A percentile compares a stretch with the other conserved stretches of the same genome.
Conservation (phyloP, 2,329 filamentous ascomycete species). For the Elsinoe ampelina region DNA sequence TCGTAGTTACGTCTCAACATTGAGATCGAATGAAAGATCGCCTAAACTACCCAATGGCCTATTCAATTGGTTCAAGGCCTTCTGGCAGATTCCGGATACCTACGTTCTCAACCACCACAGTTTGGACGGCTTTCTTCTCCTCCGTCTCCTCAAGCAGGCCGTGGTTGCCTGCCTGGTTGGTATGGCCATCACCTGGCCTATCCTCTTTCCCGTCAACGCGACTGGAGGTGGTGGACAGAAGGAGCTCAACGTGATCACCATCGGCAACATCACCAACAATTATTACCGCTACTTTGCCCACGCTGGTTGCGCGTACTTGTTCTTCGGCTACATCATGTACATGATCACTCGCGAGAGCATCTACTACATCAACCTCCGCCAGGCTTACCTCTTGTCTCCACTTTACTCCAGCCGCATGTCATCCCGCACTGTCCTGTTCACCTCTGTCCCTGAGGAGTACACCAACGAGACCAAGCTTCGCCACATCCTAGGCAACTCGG, state of each 20-base stretch:
- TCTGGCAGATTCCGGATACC: conserved; percentile 54
- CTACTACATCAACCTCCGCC: conserved; percentile 84
- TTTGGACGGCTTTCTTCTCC: conserved; percentile 81
- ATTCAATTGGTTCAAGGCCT: conserved; percentile 37
- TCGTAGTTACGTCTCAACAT: conserved; percentile 36
- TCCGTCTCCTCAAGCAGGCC: conserved; percentile 76
- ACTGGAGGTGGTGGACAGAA: conserved; percentile 59
- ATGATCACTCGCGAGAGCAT: conserved; percentile 80
- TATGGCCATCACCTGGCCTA: conserved; percentile 73
- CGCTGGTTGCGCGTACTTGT: conserved; percentile 69
- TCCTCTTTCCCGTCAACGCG: conserved; percentile 80
- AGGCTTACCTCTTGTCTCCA: conserved; percentile 82
- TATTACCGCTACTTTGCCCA: conserved; percentile 71
- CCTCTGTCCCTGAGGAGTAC: conserved; percentile 70
- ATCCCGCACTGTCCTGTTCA: conserved; percentile 81
- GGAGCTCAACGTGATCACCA: conserved; percentile 69
- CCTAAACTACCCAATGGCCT: conserved; percentile 28
- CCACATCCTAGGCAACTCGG: conserved; percentile 62
- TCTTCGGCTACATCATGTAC: conserved; percentile 69
- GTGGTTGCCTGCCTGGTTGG: conserved; percentile 75
- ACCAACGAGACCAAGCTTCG: conserved; percentile 67
- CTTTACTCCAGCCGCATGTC: conserved; percentile 78
- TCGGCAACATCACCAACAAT: conserved; percentile 63
- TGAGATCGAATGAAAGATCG: conserved; percentile 34
- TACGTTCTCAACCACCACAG: conserved; percentile 84